phyloP scores from a whole-genome alignment of 2,329 filamentous ascomycete genomes.

The Scleromitrula shiraiana region DNA sequence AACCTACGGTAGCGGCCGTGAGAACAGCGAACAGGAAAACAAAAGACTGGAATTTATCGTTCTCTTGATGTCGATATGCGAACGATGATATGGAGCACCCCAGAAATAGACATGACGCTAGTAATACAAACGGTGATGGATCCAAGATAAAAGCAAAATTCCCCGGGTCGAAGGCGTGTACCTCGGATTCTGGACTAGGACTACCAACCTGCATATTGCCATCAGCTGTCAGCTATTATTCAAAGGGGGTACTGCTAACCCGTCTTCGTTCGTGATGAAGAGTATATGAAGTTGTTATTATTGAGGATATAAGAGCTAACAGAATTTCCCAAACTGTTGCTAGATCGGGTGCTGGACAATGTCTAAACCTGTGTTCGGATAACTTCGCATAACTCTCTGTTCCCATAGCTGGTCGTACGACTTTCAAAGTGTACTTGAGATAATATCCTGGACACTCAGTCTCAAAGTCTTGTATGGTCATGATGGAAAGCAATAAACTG shows the following conservation, averaged over 20 bases:
- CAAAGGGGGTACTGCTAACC: background rate
- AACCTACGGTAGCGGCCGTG: conserved; percentile 22
- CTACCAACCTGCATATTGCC: background rate
- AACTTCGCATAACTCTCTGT: background rate
- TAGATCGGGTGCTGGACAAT: conserved; percentile 12
- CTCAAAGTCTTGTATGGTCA: background rate
- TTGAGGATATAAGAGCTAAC: conserved; percentile 14
- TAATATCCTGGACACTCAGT: too few species aligned
- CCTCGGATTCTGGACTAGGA: background rate
- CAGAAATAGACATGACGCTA: conserved; percentile 30
- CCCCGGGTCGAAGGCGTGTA: conserved; percentile 11
- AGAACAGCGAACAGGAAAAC: conserved; percentile 27
- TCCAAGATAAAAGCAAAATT: conserved; percentile 21
- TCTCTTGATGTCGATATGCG: conserved; percentile 28
- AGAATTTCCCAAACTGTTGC: conserved; percentile 21
- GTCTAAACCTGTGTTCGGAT: background rate
- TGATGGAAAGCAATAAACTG: background rate
- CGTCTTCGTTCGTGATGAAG: conserved; percentile 20
- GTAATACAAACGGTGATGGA: conserved; percentile 30
- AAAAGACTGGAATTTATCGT: conserved; percentile 28
- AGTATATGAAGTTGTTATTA: conserved; percentile 24
- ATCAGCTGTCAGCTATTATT: background rate
- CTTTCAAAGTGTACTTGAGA: too few species aligned
- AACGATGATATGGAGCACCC: conserved; percentile 33
- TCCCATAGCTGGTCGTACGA: background rate